Base-by-base conservation (phyloP, 1,139 yeast species). In the Dujonia santamariae region DNA sequence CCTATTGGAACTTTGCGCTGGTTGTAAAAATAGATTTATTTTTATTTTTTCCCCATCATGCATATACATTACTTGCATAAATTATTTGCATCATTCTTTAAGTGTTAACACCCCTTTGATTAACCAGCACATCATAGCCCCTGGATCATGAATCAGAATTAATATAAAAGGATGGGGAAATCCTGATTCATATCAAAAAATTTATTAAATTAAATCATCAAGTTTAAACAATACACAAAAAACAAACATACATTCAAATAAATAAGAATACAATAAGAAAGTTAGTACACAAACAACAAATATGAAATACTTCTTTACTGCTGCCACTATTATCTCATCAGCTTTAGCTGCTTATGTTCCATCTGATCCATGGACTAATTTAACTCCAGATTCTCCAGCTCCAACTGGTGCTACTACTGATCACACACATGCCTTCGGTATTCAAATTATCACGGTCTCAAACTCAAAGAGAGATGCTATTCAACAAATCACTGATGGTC, bases 311-410 rank as follows among this genome's bases (percentile, higher is more conserved):
- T 42, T 59, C 37, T 41, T 59, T 37, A 48, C 59, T 44, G 45
- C 62, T 35, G 48, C 56, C 17, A 45, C 62, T 30, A 52, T 79
- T 37, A 67, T 74, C 35, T 63, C 75, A 37, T 46, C 72, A 30
- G 67, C 82, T 40, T 40, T 78, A 54, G 77, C 90, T 53, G 80
- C 86, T 51, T 67, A 72, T 56, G 73, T 78, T 59, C 82, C 87
- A 56, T 56, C 85, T 40, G 83, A 78, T 47, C 82, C 90, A 50
- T 80, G 85, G 78, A 67, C 86, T 25, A 78, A 87, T 36, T 68
- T 81, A 59, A 80, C 86, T 30, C 88, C 90, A 47, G 45, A 63
- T 31, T 72, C 69, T 27, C 49, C 70, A 33, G 64, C 80, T 28
- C 74, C 75, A 40, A 42, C 75, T 25, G 82, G 81, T 51, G 85